Conservation (phyloP, 192 early-diverging fungal genomes). For the Rhizophagus clarus region DNA sequence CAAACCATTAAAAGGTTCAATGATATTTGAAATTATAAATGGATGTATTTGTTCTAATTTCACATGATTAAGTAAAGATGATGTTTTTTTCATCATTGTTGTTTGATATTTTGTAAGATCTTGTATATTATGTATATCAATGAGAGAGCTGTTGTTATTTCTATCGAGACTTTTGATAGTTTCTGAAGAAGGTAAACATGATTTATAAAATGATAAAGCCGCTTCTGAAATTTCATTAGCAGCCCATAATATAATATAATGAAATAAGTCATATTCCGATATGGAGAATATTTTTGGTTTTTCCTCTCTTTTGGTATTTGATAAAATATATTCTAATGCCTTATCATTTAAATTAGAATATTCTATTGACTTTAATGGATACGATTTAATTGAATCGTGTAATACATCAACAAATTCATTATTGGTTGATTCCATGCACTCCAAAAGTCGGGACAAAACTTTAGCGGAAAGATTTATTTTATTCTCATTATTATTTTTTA, state of each 20-base stretch:
- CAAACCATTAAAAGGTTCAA: background rate
- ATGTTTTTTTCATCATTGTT: background rate
- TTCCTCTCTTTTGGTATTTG: background rate
- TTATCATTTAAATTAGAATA: background rate
- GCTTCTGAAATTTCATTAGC: background rate
- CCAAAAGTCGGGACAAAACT: background rate
- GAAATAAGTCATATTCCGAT: background rate
- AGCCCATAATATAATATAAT: conserved; percentile 10
- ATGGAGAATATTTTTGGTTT: background rate
- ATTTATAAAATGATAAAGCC: background rate
- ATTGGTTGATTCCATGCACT: background rate
- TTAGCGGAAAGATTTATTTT: background rate
- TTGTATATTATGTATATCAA: background rate
- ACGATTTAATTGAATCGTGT: background rate
- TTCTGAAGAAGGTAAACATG: background rate
- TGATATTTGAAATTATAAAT: background rate
- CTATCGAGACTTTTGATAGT: background rate
- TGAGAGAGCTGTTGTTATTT: background rate
- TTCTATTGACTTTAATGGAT: background rate
- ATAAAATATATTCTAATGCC: background rate
- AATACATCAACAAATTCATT: background rate
- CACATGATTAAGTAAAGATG: background rate
- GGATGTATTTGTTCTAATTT: background rate
- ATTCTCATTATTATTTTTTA: background rate
- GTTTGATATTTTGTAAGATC: background rate